These are phyloP conservation scores for Cytospora piceae DNA, from an alignment of 2,329 filamentous ascomycete genomes.

Conservation along the genomic window DNA sequence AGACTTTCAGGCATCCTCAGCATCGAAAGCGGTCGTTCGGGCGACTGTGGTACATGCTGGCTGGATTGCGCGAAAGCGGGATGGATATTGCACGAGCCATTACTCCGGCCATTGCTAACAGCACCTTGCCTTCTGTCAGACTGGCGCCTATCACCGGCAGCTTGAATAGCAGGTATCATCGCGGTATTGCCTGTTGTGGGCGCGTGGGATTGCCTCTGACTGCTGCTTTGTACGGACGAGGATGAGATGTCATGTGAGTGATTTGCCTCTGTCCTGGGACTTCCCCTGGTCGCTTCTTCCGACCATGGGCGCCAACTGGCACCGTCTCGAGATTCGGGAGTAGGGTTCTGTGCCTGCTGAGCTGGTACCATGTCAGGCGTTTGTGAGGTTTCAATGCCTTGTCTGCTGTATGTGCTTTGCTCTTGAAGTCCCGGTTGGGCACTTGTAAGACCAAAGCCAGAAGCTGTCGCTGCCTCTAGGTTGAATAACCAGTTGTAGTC, in stretches of 20 bases:
- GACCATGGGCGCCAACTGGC: conserved; percentile 1
- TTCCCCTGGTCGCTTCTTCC: background rate
- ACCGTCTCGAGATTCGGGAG: conserved; percentile 14
- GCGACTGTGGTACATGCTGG: background rate
- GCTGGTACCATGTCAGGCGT: conserved; percentile 5
- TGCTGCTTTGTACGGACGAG: background rate
- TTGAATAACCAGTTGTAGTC: conserved; percentile 68
- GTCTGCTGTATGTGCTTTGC: background rate
- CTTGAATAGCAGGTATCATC: background rate
- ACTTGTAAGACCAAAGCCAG: conserved; percentile 27
- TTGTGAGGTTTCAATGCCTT: background rate
- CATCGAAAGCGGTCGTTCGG: conserved; percentile 38
- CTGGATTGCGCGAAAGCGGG: background rate
- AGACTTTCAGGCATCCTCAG: conserved; percentile 30
- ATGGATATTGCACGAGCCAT: background rate
- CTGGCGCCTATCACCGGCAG: background rate
- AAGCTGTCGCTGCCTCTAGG: conserved; percentile 35
- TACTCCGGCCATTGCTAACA: background rate
- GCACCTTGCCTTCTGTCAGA: background rate
- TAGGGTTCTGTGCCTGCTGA: conserved; percentile 16
- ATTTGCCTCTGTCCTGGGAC: background rate
- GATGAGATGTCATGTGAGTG: background rate
- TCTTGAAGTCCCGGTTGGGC: background rate
- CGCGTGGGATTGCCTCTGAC: background rate
- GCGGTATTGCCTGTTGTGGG: background rate